Evolutionary conservation across 116 monocot species (phyloP).

Genomic region (Posidonia oceanica): DNA sequence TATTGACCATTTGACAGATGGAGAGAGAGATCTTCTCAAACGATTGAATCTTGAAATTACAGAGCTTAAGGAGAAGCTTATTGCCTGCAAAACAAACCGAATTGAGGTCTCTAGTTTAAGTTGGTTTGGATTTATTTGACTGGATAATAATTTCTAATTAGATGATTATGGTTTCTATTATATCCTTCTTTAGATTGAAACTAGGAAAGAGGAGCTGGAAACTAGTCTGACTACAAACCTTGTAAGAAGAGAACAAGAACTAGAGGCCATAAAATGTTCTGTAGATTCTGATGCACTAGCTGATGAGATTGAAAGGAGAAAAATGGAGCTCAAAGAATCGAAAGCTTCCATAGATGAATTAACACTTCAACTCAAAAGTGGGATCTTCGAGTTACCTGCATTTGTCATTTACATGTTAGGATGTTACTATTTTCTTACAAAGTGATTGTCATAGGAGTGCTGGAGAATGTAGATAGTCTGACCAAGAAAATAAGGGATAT

Average conservation of each 20-base stretch:
- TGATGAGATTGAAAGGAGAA: too few species aligned
- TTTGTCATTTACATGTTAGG: too few species aligned
- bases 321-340: too few species aligned
- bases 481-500: too few species aligned
- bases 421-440: too few species aligned
- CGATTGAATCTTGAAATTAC: constrained; percentile 94
- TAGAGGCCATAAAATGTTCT: constrained; percentile 57
- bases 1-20: constrained; percentile 78
- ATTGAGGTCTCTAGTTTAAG: constrained; percentile 49
- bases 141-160: constrained; percentile 20
- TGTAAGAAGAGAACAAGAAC: constrained; percentile 73
- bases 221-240: constrained; percentile 92
- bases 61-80: constrained; percentile 80
- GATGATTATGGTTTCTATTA: neutral
- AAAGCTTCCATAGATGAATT: too few species aligned
- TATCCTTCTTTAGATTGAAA: constrained; percentile 57
- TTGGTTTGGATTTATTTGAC: neutral
- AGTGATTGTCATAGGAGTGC: too few species aligned
- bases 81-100: constrained; percentile 65
- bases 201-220: constrained; percentile 93
- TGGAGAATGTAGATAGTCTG: too few species aligned
- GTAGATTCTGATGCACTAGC: constrained; percentile 43
- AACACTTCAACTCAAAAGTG: too few species aligned
- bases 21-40: constrained; percentile 45
- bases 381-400: too few species aligned